Evolutionary conservation across 495 filamentous ascomycete species (phyloP).

Genomic region (Aspergillus mulundensis): DNA sequence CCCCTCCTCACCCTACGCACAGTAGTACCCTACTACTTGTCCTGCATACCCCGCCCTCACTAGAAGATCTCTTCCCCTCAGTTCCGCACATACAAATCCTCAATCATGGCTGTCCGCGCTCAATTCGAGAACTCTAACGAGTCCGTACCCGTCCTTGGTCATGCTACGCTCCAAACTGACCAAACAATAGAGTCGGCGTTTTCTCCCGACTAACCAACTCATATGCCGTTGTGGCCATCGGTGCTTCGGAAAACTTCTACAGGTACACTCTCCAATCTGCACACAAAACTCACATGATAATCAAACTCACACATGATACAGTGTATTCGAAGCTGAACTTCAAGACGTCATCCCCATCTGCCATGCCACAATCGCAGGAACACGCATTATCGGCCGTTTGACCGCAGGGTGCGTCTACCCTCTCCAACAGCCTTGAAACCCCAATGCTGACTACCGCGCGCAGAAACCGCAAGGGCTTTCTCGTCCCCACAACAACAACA

Average conservation of each 20-base stretch:
- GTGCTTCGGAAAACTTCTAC: constrained; percentile 98
- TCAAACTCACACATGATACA: constrained; percentile 14
- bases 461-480: constrained; percentile 91
- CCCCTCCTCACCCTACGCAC: not conserved
- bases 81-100: constrained; percentile 1
- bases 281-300: not conserved
- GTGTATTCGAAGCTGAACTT: constrained; percentile 92
- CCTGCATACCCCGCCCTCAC: constrained; percentile 14
- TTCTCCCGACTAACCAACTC: constrained; percentile 95
- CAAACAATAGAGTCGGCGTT: constrained; percentile 73
- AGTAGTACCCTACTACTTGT: constrained; percentile 7
- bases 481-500: constrained; percentile 92
- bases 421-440: too few species aligned
- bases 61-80: constrained; percentile 7
- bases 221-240: constrained; percentile 87
- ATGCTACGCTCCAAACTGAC: not conserved
- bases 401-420: constrained; percentile 73
- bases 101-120: constrained; percentile 71
- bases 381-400: constrained; percentile 88
- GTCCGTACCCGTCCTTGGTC: constrained; percentile 47
- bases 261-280: constrained; percentile 39
- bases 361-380: constrained; percentile 95
- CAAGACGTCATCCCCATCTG: constrained; percentile 98
- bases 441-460: not conserved
- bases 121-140: constrained; percentile 99